Conservation (phyloP, 108 stramenopile species). For the Fragilaria crotonensis region DNA sequence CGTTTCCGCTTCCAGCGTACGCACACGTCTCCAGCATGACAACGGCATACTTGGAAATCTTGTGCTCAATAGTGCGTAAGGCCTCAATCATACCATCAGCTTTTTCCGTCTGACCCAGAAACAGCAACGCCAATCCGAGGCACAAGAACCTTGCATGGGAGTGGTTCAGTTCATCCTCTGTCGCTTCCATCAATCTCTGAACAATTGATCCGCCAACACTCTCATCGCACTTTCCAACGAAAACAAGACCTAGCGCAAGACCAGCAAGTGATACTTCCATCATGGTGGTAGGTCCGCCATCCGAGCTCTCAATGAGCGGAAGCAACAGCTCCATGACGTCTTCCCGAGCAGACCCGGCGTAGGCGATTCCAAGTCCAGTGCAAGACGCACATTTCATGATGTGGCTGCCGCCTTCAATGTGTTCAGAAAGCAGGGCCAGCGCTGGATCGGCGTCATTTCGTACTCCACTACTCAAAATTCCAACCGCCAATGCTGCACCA, state of each 20-base stretch:
- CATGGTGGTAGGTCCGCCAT: slow-evolving; percentile 58
- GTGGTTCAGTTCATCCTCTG: slow-evolving; percentile 94
- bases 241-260: slow-evolving; percentile 93
- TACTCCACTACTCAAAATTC: slow-evolving; percentile 91
- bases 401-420: slow-evolving; percentile 72
- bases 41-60: slow-evolving; percentile 88
- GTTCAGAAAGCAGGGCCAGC: slow-evolving; percentile 90
- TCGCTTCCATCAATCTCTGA: slow-evolving; percentile 95
- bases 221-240: slow-evolving; percentile 94
- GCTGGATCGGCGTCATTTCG: slow-evolving; percentile 97
- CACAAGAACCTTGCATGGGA: slow-evolving; percentile 88
- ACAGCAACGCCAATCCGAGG: slow-evolving; percentile 94
- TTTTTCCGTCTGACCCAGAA: slow-evolving; percentile 92
- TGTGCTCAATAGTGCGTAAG: slow-evolving; percentile 92
- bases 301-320: slow-evolving; percentile 84
- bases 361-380: slow-evolving; percentile 95
- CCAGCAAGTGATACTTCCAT: slow-evolving; percentile 85
- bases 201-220: slow-evolving; percentile 89
- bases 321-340: slow-evolving; percentile 91
- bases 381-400: slow-evolving; percentile 88
- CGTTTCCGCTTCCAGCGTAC: slow-evolving; percentile 98
- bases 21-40: slow-evolving; percentile 91
- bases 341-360: slow-evolving; percentile 91
- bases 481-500: slow-evolving; percentile 95
- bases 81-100: slow-evolving; percentile 97